These are phyloP conservation scores for Schwanniomyces vanrijiae DNA, from an alignment of 805 yeast species.

Conservation along the genomic window DNA sequence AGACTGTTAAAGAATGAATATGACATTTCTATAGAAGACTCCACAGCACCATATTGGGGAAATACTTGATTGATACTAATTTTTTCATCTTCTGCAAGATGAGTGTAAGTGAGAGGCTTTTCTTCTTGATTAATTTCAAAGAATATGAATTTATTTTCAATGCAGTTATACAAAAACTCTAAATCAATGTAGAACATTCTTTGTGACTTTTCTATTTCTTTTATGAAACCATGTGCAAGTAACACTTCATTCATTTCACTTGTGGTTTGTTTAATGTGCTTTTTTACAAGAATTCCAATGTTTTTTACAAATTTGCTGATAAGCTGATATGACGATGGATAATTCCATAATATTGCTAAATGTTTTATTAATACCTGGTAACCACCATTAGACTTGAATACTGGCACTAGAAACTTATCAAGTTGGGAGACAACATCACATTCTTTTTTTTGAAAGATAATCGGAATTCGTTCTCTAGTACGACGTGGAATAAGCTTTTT, in stretches of 20 bases:
- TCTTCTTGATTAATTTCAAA: conserved; percentile 8
- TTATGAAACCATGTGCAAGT: conserved; percentile 16
- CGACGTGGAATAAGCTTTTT: not conserved
- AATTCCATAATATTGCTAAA: conserved; percentile 35
- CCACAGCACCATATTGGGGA: conserved; percentile 38
- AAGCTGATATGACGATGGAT: conserved; percentile 43
- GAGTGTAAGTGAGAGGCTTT: not conserved
- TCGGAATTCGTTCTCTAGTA: not conserved
- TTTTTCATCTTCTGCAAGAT: conserved; percentile 18
- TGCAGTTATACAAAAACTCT: conserved; percentile 16
- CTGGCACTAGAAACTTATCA: conserved; percentile 11
- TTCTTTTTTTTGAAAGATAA: conserved; percentile 5
- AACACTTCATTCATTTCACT: conserved; percentile 22
- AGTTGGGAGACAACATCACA: not conserved
- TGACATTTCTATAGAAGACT: conserved; percentile 24
- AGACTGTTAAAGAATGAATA: conserved; percentile 38
- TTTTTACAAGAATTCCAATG: conserved; percentile 15
- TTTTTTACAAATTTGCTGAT: conserved; percentile 25
- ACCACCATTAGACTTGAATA: conserved; percentile 13
- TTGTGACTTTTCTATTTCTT: conserved; percentile 13
- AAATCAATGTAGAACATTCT: conserved; percentile 28
- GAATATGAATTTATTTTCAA: conserved; percentile 21
- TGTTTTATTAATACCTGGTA: conserved; percentile 29
- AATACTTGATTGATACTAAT: conserved; percentile 39
- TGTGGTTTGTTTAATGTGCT: conserved; percentile 16